Base-by-base conservation (phyloP, 75 land plant genomes). In the Azolla pinnata region DNA sequence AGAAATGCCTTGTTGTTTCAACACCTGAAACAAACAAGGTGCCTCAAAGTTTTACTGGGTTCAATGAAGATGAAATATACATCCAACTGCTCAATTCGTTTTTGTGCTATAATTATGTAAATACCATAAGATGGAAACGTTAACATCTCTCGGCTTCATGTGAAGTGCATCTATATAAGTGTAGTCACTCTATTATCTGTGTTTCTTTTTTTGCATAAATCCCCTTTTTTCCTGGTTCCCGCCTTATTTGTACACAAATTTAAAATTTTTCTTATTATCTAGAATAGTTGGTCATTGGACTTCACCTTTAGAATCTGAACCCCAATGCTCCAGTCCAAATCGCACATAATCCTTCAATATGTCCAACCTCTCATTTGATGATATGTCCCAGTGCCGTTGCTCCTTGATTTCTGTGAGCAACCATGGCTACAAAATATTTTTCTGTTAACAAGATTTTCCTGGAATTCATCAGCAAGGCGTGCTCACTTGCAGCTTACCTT, bases 401-500 rank as follows among this genome's bases (percentile, higher is more conserved):
- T 95, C 99, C 74, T 95, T 95, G 31, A 95, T 89, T 68, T 95
- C 99, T 47, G 90, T 89, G 49, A 95, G 90, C 67, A 95, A 63
- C 99, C 99, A 95, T 45, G 99, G 99, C 99, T 95, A 77, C 19
- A 4, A n/a, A 31, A 54, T 26, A 63, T 12, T 18, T 19, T 17
- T 50, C 4, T 5, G 19, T 24, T 50, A 19, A 8, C 53, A 7
- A 9, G n/a, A n/a, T n/a, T n/a, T n/a, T n/a, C n/a, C n/a, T n/a
- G n/a, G n/a, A n/a, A n/a, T n/a, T n/a, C n/a, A n/a, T n/a, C n/a
- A n/a, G n/a, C n/a, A n/a, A n/a, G n/a, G n/a, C n/a, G n/a, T n/a
- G n/a, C n/a, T n/a, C n/a, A 53, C 34, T 31, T 16, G 5, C 35
- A 54, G 23, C 16, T 4, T 29, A 88, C 99, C 99, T 95, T 95